Conservation (phyloP, 768 basidiomycete genomes). For the Hydnum rufescens region DNA sequence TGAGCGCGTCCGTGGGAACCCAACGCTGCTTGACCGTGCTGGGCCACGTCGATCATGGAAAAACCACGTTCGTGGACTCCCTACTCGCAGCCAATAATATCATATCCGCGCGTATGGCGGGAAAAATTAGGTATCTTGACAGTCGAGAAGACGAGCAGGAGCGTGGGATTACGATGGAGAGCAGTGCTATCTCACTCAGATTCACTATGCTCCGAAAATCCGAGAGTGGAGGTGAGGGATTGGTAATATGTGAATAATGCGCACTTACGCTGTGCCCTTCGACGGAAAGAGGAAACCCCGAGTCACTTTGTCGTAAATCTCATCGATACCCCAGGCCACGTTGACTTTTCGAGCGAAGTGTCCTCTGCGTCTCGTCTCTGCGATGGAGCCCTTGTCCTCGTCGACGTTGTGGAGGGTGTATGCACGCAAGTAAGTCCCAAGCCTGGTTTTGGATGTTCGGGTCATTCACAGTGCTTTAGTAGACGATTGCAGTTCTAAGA, state of each 20-base stretch:
- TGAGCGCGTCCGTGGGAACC: not conserved
- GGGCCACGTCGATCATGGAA: slow-evolving; percentile 89
- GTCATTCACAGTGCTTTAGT: slow-evolving; percentile 4
- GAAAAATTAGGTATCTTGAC: slow-evolving; percentile 90
- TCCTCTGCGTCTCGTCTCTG: slow-evolving; percentile 85
- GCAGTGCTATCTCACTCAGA: slow-evolving; percentile 76
- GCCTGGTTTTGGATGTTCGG: not conserved
- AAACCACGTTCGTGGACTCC: slow-evolving; percentile 88
- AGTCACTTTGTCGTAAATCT: slow-evolving; percentile 78
- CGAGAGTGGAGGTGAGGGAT: slow-evolving; percentile 31
- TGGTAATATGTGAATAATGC: too few relatives aligned
- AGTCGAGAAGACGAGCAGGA: slow-evolving; percentile 94
- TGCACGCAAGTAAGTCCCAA: slow-evolving; percentile 69
- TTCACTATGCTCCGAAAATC: slow-evolving; percentile 58
- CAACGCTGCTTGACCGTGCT: slow-evolving; percentile 42
- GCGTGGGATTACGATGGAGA: slow-evolving; percentile 97
- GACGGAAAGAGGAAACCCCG: slow-evolving; percentile 28
- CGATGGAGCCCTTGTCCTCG: slow-evolving; percentile 86
- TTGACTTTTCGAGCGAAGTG: slow-evolving; percentile 95
- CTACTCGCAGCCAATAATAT: slow-evolving; percentile 95
- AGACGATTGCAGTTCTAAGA: slow-evolving; percentile 89
- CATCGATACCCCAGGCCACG: slow-evolving; percentile 98
- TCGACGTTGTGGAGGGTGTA: slow-evolving; percentile 95
- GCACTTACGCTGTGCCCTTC: not conserved
- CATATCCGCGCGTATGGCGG: slow-evolving; percentile 84